Percentiles rank a stretch among this genome's conserved stretches.
Conservation (phyloP, 257 asterid genomes). For the Haberlea rhodopensis region DNA sequence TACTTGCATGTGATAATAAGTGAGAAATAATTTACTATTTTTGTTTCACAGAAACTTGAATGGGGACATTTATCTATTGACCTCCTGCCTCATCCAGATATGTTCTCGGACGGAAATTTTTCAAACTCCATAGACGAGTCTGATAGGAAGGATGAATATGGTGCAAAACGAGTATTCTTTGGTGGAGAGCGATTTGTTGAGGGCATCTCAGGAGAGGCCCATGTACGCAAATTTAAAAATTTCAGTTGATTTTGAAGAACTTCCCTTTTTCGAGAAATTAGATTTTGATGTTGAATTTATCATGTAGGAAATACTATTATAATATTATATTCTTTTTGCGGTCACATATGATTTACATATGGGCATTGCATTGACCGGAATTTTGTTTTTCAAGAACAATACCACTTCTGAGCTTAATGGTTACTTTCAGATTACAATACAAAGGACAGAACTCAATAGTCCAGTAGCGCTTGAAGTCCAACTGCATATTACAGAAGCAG, state of each 20-base stretch:
- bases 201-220: constrained; percentile 96
- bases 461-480: constrained; percentile 95
- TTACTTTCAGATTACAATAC: constrained; percentile 81
- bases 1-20: constrained; percentile 1
- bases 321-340: neutral
- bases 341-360: neutral
- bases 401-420: constrained; percentile 14
- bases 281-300: constrained; percentile 19
- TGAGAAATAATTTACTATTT: constrained; percentile 22
- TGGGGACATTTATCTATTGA: constrained; percentile 93
- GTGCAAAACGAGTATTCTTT: constrained; percentile 94
- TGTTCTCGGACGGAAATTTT: constrained; percentile 71
- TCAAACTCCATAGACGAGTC: constrained; percentile 54
- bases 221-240: constrained; percentile 49
- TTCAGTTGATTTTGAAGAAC: constrained; percentile 21
- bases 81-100: constrained; percentile 98
- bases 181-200: constrained; percentile 97
- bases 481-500: constrained; percentile 80
- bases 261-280: constrained; percentile 16
- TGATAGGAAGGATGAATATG: constrained; percentile 82
- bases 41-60: constrained; percentile 76
- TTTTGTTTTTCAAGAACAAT: constrained; percentile 11
- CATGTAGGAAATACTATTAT: constrained; percentile 18
- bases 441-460: constrained; percentile 80
- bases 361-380: neutral